Base-by-base conservation (phyloP, 2,329 filamentous ascomycete species). In the Aspergillus sp. region DNA sequence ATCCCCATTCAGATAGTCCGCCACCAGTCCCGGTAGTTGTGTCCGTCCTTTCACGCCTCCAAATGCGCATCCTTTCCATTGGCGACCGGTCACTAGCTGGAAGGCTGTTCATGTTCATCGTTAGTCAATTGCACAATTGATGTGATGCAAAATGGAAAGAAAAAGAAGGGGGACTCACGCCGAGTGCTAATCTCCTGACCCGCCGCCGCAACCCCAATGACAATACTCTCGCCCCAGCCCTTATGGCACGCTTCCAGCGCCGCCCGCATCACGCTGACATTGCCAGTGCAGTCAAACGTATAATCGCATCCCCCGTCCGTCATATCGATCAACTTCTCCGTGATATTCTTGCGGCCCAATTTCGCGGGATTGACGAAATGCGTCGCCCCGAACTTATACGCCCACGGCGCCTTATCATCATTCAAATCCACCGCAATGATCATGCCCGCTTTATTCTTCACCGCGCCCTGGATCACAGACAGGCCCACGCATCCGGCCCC, bases 221-320 rank as follows among this genome's bases (percentile, higher is more conserved):
- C 87, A 78, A 99, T 96, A 75, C 90, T 95, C 84, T 97, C 87
- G 71, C 95, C 95, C 95, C 95, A 99, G 52, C 95, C 95, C 86
- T 99, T 99, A 84, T 98, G 95, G 83, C 93, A 97, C 54, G 95
- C 93, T 82, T 99, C 94, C 61, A 99, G 87, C 47, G 95, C 95
- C 55, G 91, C 90, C 64, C 95, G 86, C 95, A 96, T 99, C 58
- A 99, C 95, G 68, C 88, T 86, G 56, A 98, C 93, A 73, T 98
- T 98, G 61, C 95, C 95, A 9, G 95, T 99, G 84, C 95, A 98
- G 82, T 98, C 95, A 75, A 99, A 99, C 51, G 95, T 98, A 83
- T 97, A 98, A 82, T 99, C 95, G 76, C 92, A 96, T 55, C 95
- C 95, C 65, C 95, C 95, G 72, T 98, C 95, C 1, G 95, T 98